Conservation (phyloP, 805 yeast genomes). For the Alloascoidea hylecoeti region DNA sequence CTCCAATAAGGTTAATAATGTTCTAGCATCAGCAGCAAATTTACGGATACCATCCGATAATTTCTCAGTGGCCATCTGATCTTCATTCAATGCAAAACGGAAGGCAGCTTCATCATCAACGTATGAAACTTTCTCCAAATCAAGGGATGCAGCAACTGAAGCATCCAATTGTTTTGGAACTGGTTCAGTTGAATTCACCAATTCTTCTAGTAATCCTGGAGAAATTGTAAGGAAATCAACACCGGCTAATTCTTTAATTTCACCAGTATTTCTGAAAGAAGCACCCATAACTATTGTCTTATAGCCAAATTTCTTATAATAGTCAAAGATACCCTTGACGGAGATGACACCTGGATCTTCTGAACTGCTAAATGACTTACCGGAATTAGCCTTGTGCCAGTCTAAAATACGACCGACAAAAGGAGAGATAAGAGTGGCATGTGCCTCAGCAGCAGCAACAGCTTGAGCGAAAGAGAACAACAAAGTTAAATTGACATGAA, state of each 20-base stretch:
- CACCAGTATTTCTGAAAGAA: constrained; percentile 94
- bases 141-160: constrained; percentile 36
- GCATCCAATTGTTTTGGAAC: constrained; percentile 79
- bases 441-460: constrained; percentile 97
- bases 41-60: constrained; percentile 95
- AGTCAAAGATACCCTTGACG: constrained; percentile 82
- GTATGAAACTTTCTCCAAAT: constrained; percentile 59
- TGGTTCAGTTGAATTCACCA: constrained; percentile 59
- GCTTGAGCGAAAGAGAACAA: constrained; percentile 95
- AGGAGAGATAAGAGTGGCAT: constrained; percentile 92
- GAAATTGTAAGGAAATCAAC: constrained; percentile 92
- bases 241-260: constrained; percentile 94
- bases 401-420: constrained; percentile 98
- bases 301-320: constrained; percentile 95
- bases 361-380: constrained; percentile 67
- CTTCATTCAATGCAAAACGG: constrained; percentile 88
- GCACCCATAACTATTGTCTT: constrained; percentile 99
- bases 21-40: constrained; percentile 85
- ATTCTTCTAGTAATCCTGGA: constrained; percentile 82
- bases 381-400: constrained; percentile 93
- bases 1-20: constrained; percentile 57
- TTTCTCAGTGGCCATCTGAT: constrained; percentile 97
- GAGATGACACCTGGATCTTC: constrained; percentile 94
- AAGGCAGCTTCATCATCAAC: constrained; percentile 78
- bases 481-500: constrained; percentile 91